A percentile compares a stretch with the other conserved stretches of the same genome.
These are phyloP conservation scores for Passiflora organensis DNA, from an alignment of 345 rosid genomes.

Conservation along the genomic window DNA sequence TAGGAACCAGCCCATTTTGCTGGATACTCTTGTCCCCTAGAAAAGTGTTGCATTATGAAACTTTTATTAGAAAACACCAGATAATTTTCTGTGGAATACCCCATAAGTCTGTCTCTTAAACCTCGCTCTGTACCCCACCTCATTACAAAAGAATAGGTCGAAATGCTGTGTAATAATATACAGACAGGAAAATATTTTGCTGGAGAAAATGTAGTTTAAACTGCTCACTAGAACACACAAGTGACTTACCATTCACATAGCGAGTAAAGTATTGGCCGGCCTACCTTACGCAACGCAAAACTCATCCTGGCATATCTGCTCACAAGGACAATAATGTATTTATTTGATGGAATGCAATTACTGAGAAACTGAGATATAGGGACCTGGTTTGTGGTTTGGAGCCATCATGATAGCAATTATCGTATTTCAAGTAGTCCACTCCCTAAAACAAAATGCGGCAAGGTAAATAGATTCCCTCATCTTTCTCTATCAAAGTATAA, in stretches of 20 bases:
- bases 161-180: no score
- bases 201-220: not conserved
- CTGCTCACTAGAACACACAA: not conserved
- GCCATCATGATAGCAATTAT: slow-evolving; percentile 26
- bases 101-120: no score
- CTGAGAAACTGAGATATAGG: not conserved
- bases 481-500: no score
- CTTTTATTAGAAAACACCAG: not conserved
- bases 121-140: no score
- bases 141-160: not conserved
- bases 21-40: slow-evolving; percentile 22
- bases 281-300: slow-evolving; percentile 19
- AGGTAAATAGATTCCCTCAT: no score
- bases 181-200: not conserved
- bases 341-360: not conserved
- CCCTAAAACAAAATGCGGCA: slow-evolving; percentile 8
- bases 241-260: slow-evolving; percentile 24
- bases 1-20: slow-evolving; percentile 23
- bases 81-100: no score
- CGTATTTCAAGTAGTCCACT: slow-evolving; percentile 27
- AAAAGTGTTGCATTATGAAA: not conserved
- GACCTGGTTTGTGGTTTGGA: slow-evolving; percentile 22
- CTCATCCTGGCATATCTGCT: slow-evolving; percentile 24
- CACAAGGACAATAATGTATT: not conserved
- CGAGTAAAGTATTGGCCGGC: slow-evolving; percentile 24